phyloP scores from a whole-genome alignment of 257 asterid species.

The Eucommia ulmoides region DNA sequence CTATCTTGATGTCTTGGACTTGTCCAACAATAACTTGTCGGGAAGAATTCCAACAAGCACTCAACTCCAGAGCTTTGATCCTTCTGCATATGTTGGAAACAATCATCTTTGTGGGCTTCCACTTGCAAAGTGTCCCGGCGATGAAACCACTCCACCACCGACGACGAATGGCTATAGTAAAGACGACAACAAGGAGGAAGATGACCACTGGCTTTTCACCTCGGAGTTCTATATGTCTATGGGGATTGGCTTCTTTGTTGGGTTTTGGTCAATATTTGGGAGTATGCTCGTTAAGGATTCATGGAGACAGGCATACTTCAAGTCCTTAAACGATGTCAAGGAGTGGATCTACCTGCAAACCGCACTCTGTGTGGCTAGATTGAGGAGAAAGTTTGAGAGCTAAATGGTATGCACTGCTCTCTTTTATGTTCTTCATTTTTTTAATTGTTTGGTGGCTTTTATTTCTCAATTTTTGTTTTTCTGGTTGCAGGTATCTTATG shows the following conservation, averaged over 20 bases:
- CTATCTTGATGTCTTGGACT: constrained; percentile 18
- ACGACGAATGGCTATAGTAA: not conserved
- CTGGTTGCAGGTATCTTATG: too few species aligned
- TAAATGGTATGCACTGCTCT: not conserved
- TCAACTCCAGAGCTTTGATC: constrained; percentile 1
- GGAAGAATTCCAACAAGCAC: constrained; percentile 12
- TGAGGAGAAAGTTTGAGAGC: not conserved
- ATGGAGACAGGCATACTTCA: not conserved
- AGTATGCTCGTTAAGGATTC: not conserved
- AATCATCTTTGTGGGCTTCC: constrained; percentile 8
- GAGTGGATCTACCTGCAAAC: not conserved
- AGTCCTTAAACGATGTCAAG: not conserved
- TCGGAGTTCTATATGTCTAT: not conserved
- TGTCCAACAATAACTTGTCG: constrained; percentile 24
- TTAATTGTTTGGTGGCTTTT: too few species aligned
- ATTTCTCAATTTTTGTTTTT: too few species aligned
- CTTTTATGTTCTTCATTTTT: too few species aligned
- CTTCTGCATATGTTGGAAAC: constrained; percentile 5
- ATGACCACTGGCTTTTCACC: not conserved
- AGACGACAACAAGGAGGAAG: not conserved
- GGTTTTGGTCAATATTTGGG: not conserved
- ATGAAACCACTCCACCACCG: not conserved
- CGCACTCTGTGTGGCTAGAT: not conserved
- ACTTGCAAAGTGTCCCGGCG: not conserved
- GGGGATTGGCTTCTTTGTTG: not conserved